Evolutionary conservation across 352 stramenopile species (phyloP), one percentile per base, ranked within the genome.

Genomic region (Pythium aphanidermatum): DNA sequence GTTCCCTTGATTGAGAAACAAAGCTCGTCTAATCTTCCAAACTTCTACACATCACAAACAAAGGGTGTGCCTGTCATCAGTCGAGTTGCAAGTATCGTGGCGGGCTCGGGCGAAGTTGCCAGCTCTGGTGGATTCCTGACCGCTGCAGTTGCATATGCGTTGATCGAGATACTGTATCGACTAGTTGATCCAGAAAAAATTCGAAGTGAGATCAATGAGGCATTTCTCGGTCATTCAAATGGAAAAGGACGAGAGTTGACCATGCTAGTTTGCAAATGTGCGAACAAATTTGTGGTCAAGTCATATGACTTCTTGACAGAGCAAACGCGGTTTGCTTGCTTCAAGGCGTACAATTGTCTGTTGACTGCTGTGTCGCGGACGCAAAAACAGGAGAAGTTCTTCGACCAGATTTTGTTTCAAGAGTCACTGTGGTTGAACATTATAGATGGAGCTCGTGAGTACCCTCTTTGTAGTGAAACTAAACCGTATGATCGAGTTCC

Each of bases 341-440:
- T 66, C 43, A 70, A 75, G 39, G 81, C 81, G 17, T 92, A 90
- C 41, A 72, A 64, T 24, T 92, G 81, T 52, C 51, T 92, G 13
- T 60, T 91, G 11, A 84, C 69, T 2, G 80, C 78, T 3, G 76
- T 92, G 19, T 85, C 78, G 1, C 71, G 73, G 25, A 91, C 81
- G 6, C 81, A 92, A 58, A 92, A 88, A 20, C 75, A 91, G 33
- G 78, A 92, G 33, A 92, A 92, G 42, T 85, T 92, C 45, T 92
- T 82, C 38, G 78, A 88, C 42, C 81, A 92, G 52, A 83, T 92
- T 28, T 55, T 92, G 30, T 90, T 92, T 47, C 78, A 86, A 51
- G 60, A 83, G 2, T 58, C 63, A 7, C 54, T 90, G 7, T 90
- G 78, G 75, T 43, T 28, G 9, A 92, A 88, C 20, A 79, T 92